phyloP scores from a whole-genome alignment of 129 eudicot genomes.

The Flaveria bidentis region DNA sequence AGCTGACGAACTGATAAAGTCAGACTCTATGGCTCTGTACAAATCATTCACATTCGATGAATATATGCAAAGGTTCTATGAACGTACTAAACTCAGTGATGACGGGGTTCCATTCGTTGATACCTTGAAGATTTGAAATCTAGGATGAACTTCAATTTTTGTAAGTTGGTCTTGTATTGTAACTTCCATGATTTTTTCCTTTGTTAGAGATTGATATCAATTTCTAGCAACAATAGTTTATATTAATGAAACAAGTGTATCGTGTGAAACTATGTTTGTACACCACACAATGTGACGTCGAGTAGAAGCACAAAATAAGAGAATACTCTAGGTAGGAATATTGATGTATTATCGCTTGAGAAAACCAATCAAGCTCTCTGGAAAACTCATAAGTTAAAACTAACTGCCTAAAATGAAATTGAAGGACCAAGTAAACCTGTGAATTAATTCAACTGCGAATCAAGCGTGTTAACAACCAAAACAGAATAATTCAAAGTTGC shows the following conservation, averaged over 20 bases:
- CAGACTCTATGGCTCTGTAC: slow-evolving; percentile 26
- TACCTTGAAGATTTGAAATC: slow-evolving; percentile 33
- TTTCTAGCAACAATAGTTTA: slow-evolving; percentile 4
- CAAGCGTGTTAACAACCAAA: no score
- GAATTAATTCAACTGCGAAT: no score
- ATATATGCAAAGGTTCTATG: slow-evolving; percentile 33
- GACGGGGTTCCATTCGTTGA: slow-evolving; percentile 40
- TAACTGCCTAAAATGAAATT: no score
- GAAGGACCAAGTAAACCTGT: no score
- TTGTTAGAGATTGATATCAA: not conserved
- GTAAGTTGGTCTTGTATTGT: slow-evolving; percentile 27
- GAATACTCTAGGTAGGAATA: not conserved
- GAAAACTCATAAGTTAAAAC: no score
- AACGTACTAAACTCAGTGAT: slow-evolving; percentile 30
- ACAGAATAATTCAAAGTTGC: not conserved
- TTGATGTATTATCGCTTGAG: not conserved
- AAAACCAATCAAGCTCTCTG: not conserved
- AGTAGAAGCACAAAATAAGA: not conserved
- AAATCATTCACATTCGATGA: slow-evolving; percentile 33
- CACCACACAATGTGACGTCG: not conserved
- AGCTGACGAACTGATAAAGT: slow-evolving; percentile 23
- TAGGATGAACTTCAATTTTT: slow-evolving; percentile 4
- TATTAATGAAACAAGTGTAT: slow-evolving; percentile 4
- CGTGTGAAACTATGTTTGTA: not conserved
- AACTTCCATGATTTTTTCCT: not conserved